Evolutionary conservation across 2,329 filamentous ascomycete species (phyloP), one percentile per base, ranked within the genome.

Genomic region (Didymosphaeria variabile): DNA sequence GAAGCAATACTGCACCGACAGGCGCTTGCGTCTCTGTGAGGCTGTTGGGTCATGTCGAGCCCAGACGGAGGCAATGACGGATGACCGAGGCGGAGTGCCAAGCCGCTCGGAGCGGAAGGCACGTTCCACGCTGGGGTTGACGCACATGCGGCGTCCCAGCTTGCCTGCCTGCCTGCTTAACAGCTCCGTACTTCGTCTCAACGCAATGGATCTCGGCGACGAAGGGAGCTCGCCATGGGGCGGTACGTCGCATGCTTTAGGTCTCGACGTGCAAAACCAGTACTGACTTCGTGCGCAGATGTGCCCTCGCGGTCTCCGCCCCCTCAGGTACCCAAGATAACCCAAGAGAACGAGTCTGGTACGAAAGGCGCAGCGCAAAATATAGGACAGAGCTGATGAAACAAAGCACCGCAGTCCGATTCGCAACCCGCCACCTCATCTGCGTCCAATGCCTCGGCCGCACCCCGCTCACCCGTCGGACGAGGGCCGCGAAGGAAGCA

Each of bases 401-500:
- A 31, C 31, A 4, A 47, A 72, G 64, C 62, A 42, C 55, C 58
- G 31, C 61, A 56, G 21, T 57, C 68, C 29, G 46, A 64, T 13
- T 58, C 69, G 38, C 72, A 69, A 50, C 56, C 67, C 26, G 58
- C 63, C 40, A 62, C 69, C 49, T 66, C 60, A 56, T 62, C 78
- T 68, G 67, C 75, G 54, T 77, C 69, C 70, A 78, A 65, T 68
- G 72, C 68, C 38, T 70, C 80, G 44, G 77, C 79, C 62, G 78
- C 81, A 34, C 78, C 82, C 49, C 82, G 81, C 65, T 82, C 83
- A 34, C 80, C 83, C 50, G 79, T 79, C 55, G 80, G 78, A 64
- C 81, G 84, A 74, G 83, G 80, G 46, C 82, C 84, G 17, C 81
- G 86, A 65, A 80, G 82, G 57, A 83, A 86, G 62, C 86, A 87